Percentiles rank a stretch among this genome's conserved stretches.
phyloP scores from a whole-genome alignment of 2,329 filamentous ascomycete genomes.

The Volutella citrinella region DNA sequence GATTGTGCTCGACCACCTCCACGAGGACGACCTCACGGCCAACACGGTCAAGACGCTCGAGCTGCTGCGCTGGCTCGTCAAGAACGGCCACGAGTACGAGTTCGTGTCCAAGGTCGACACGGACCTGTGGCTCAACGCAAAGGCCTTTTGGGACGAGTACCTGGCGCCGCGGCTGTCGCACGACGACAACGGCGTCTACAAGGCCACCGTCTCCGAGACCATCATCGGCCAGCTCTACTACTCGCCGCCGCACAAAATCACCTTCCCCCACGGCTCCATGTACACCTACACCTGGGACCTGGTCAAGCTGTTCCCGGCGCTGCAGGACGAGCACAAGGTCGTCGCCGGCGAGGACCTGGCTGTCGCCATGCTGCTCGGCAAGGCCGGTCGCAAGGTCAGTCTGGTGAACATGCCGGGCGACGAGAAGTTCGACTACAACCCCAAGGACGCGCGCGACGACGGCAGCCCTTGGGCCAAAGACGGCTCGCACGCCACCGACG shows the following conservation, averaged over 20 bases:
- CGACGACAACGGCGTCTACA: conserved; percentile 7
- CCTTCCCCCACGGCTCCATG: conserved; percentile 31
- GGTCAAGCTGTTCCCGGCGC: conserved; percentile 22
- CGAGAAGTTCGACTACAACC: conserved; percentile 31
- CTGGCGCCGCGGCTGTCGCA: conserved; percentile 22
- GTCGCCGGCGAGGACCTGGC: conserved; percentile 30
- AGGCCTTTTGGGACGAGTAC: conserved; percentile 29
- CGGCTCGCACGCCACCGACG: conserved; percentile 20
- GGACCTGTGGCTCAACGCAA: conserved; percentile 30
- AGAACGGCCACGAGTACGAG: conserved; percentile 19
- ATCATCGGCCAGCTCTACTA: conserved; percentile 29
- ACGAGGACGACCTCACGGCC: conserved; percentile 28
- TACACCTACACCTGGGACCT: conserved; percentile 34
- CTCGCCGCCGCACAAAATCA: conserved; percentile 19
- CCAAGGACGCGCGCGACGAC: conserved; percentile 24
- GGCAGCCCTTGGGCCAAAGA: conserved; percentile 27
- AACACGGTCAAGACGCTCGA: conserved; percentile 34
- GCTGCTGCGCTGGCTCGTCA: conserved; percentile 30
- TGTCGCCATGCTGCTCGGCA: conserved; percentile 26
- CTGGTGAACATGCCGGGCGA: conserved; percentile 27
- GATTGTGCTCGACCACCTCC: conserved; percentile 30
- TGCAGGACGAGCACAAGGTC: conserved; percentile 24
- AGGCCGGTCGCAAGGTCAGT: conserved; percentile 19
- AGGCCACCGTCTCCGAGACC: conserved; percentile 19
- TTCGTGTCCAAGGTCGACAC: conserved; percentile 33